Percentiles rank a stretch among this genome's conserved stretches.
phyloP scores from a whole-genome alignment of 768 basidiomycete species.

The Xerocomellus amylosporus region DNA sequence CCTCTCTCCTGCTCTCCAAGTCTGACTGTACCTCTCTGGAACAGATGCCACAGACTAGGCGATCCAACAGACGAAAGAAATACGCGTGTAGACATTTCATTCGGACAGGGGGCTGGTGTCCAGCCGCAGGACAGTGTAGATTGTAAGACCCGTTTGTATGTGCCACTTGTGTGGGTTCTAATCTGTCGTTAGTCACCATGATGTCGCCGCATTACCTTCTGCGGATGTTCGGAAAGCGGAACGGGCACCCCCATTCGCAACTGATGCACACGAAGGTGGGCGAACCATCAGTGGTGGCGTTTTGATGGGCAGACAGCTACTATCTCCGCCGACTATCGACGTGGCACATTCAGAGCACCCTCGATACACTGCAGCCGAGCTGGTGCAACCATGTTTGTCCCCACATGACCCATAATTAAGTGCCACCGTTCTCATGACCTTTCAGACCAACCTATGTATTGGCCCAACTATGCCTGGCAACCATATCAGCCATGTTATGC shows the following conservation, averaged over 20 bases:
- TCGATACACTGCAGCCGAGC: constrained; percentile 33
- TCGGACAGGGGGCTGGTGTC: constrained; percentile 43
- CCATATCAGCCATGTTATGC: constrained; percentile 30
- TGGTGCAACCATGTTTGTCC: constrained; percentile 33
- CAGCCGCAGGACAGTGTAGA: constrained; percentile 38
- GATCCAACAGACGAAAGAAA: constrained; percentile 26
- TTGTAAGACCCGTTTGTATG: constrained; percentile 34
- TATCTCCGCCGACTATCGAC: constrained; percentile 9
- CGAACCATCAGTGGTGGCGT: constrained; percentile 29
- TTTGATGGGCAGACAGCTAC: constrained; percentile 13
- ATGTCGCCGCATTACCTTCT: constrained; percentile 25
- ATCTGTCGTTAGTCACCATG: constrained; percentile 17
- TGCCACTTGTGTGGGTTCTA: neutral
- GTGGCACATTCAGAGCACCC: constrained; percentile 16
- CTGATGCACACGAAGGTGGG: constrained; percentile 5
- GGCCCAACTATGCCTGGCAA: constrained; percentile 16
- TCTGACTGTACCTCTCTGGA: constrained; percentile 20
- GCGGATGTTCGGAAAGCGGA: constrained; percentile 8
- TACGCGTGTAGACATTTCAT: constrained; percentile 42
- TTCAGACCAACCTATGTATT: constrained; percentile 14
- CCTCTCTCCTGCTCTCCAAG: constrained; percentile 23
- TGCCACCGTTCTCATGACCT: neutral
- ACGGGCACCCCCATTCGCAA: constrained; percentile 1
- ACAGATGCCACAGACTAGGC: neutral
- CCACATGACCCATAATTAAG: neutral